Conservation (phyloP, 2,329 filamentous ascomycete genomes). For the Myriosclerotinia curreyana region DNA sequence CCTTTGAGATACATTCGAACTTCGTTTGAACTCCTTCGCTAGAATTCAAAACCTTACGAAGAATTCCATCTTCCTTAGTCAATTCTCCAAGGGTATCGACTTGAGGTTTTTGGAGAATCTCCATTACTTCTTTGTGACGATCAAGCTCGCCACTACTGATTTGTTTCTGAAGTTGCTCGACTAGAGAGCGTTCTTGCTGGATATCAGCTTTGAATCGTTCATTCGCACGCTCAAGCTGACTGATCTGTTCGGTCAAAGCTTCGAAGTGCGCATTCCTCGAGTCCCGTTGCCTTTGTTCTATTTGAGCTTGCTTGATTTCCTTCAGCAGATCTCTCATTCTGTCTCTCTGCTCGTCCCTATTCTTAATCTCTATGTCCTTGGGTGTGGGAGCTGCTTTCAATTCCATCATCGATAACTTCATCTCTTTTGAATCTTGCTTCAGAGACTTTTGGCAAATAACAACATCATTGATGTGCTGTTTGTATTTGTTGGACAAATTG, state of each 20-base stretch:
- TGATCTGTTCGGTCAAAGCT: neutral
- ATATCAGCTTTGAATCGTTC: neutral
- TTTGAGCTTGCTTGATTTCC: conserved; percentile 14
- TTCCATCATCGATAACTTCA: neutral
- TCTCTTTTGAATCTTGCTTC: conserved; percentile 16
- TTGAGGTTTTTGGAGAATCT: conserved; percentile 29
- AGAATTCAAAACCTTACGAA: conserved; percentile 28
- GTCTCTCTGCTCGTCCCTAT: neutral
- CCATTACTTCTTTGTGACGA: conserved; percentile 28
- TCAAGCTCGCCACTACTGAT: neutral
- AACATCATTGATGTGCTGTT: conserved; percentile 39
- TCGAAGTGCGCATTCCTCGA: neutral
- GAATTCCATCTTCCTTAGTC: conserved; percentile 27
- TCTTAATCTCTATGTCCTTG: neutral
- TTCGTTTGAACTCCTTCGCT: conserved; percentile 31
- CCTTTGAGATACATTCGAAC: conserved; percentile 33
- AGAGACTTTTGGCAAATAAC: conserved; percentile 31
- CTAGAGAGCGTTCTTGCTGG: neutral
- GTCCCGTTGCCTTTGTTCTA: neutral
- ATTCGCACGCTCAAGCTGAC: neutral
- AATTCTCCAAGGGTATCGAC: conserved; percentile 26
- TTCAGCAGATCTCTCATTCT: neutral
- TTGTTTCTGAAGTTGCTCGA: conserved; percentile 12
- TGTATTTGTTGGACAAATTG: conserved; percentile 34
- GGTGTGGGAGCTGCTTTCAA: neutral